A percentile compares a stretch with the other conserved stretches of the same genome.
Conservation (phyloP, 208 protist genomes). For the Acanthamoeba quina region DNA sequence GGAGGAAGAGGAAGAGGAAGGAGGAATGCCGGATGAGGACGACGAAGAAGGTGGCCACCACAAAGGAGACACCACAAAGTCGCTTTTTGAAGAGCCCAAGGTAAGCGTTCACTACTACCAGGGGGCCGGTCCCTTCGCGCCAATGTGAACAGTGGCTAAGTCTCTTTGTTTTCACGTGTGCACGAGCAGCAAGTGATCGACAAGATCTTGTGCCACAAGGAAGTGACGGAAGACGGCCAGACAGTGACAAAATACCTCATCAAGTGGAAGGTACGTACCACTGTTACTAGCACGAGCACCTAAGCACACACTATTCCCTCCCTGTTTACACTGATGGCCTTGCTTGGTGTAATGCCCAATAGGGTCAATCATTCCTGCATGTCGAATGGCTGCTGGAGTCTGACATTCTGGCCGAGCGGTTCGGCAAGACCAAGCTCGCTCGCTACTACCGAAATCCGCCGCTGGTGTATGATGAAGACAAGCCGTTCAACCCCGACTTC, state of each 20-base stretch:
- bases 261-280: constrained; percentile 68
- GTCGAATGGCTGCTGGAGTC: constrained; percentile 49
- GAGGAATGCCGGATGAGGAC: constrained; percentile 25
- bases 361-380: constrained; percentile 70
- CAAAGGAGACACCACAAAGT: background rate
- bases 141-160: background rate
- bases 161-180: background rate
- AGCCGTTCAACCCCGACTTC: constrained; percentile 74
- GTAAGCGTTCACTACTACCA: background rate
- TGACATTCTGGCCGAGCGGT: constrained; percentile 57
- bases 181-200: constrained; percentile 57
- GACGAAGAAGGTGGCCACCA: constrained; percentile 2
- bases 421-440: constrained; percentile 60
- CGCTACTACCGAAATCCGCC: constrained; percentile 68
- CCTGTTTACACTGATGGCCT: background rate
- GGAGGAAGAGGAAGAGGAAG: constrained; percentile 12
- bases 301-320: background rate
- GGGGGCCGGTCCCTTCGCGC: background rate
- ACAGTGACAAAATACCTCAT: constrained; percentile 59
- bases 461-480: constrained; percentile 53
- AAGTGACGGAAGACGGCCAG: constrained; percentile 8
- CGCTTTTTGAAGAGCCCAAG: constrained; percentile 55
- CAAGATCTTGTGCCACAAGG: constrained; percentile 66
- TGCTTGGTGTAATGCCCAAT: background rate
- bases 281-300: background rate